Evolutionary conservation across 2,329 filamentous ascomycete species (phyloP).

Genomic region (Ophiostoma perfectum): DNA sequence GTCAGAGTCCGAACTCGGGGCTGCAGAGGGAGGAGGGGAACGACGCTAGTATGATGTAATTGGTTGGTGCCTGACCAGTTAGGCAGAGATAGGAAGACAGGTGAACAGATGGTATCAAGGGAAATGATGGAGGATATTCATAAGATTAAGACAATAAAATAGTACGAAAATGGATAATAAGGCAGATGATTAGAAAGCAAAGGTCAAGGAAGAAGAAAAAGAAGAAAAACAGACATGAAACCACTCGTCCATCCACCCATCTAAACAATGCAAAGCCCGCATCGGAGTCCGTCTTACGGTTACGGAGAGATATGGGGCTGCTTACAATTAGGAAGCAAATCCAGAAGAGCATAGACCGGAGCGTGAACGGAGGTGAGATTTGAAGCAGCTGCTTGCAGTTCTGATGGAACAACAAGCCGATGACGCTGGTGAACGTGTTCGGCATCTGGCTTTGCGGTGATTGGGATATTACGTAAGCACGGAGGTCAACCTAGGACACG

Average conservation of each 20-base stretch:
- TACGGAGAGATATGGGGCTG: not conserved
- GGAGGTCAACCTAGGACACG: not conserved
- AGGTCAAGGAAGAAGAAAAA: no score
- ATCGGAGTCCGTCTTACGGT: constrained; percentile 9
- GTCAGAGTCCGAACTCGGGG: constrained; percentile 25
- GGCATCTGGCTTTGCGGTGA: not conserved
- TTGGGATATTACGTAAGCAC: not conserved
- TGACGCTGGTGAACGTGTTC: not conserved
- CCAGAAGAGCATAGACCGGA: constrained; percentile 1
- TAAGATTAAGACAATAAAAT: not conserved
- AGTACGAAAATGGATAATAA: not conserved
- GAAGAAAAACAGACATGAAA: no score
- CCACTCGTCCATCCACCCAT: no score
- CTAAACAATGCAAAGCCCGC: not conserved
- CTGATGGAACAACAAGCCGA: not conserved
- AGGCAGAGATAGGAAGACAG: not conserved
- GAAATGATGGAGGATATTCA: not conserved
- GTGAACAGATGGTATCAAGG: not conserved
- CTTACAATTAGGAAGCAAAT: not conserved
- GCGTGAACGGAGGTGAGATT: not conserved
- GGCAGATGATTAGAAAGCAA: no score
- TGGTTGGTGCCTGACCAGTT: constrained; percentile 6
- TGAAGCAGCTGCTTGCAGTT: not conserved
- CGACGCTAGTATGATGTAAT: constrained; percentile 9
- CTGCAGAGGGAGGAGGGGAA: not conserved